A percentile compares a stretch with the other conserved stretches of the same genome.
Evolutionary conservation across 2,329 filamentous ascomycete genomes (phyloP).

Genomic region (Aspergillus nomiae): DNA sequence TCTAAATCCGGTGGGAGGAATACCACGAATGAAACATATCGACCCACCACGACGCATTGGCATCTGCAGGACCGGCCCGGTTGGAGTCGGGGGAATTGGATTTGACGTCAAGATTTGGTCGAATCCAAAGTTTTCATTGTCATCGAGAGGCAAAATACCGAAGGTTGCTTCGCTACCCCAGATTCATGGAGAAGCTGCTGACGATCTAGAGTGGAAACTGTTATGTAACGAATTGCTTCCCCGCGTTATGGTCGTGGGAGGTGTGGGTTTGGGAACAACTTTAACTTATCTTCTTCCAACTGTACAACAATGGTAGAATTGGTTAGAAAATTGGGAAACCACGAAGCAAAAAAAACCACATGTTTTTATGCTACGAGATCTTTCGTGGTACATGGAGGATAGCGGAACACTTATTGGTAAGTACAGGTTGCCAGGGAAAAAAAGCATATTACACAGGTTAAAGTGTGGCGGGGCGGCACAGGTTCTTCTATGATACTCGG

Average conservation of each 20-base stretch:
- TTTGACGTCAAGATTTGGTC: not conserved
- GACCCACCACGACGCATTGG: not conserved
- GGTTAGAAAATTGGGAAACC: not conserved
- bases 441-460: not conserved
- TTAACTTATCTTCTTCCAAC: conserved; percentile 9
- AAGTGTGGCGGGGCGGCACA: not conserved
- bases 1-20: not conserved
- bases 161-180: conserved; percentile 10
- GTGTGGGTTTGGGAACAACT: conserved; percentile 11
- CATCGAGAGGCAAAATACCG: not conserved
- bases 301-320: not conserved
- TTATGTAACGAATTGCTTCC: conserved; percentile 33
- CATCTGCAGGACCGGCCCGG: conserved; percentile 6
- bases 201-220: conserved; percentile 27
- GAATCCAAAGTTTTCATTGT: not conserved
- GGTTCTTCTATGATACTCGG: not conserved
- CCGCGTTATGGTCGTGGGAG: conserved; percentile 24
- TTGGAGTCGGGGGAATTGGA: not conserved
- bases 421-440: not conserved
- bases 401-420: not conserved
- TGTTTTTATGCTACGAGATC: not conserved
- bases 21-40: not conserved
- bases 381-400: not conserved
- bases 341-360: not conserved
- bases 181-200: conserved; percentile 29